These are phyloP conservation scores for Arthrobotrys megalospora DNA, from an alignment of 2,329 filamentous ascomycete genomes.

Conservation along the genomic window DNA sequence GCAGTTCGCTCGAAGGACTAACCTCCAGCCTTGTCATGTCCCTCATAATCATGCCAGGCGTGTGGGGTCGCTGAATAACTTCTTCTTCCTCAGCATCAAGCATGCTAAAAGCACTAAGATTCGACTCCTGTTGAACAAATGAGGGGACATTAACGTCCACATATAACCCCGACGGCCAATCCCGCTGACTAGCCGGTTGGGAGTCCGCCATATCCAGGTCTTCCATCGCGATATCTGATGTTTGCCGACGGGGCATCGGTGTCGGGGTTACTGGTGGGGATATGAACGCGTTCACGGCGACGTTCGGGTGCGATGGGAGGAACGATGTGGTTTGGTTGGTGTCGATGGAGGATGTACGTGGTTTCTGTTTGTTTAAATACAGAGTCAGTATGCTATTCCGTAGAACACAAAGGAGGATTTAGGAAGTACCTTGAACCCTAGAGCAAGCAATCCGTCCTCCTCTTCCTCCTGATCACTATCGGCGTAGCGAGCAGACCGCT, in stretches of 20 bases:
- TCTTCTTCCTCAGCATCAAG: slow-evolving; percentile 28
- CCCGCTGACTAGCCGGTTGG: slow-evolving; percentile 36
- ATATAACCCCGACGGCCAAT: slow-evolving; percentile 27
- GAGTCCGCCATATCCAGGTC: slow-evolving; percentile 52
- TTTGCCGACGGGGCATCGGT: slow-evolving; percentile 34
- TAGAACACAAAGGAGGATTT: neutral
- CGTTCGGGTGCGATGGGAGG: slow-evolving; percentile 22
- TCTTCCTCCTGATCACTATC: slow-evolving; percentile 58
- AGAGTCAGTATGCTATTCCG: slow-evolving; percentile 1
- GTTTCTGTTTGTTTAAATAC: slow-evolving; percentile 26
- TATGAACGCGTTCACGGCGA: slow-evolving; percentile 59
- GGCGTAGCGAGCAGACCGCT: slow-evolving; percentile 51
- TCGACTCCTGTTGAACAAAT: slow-evolving; percentile 51
- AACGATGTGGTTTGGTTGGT: slow-evolving; percentile 20
- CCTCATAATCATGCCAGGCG: slow-evolving; percentile 57
- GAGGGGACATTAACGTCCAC: slow-evolving; percentile 23
- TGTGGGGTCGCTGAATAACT: slow-evolving; percentile 36
- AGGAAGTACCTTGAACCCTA: slow-evolving; percentile 40
- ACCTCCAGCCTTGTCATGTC: slow-evolving; percentile 57
- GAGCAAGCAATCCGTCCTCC: slow-evolving; percentile 23
- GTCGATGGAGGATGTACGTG: slow-evolving; percentile 28
- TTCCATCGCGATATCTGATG: slow-evolving; percentile 53
- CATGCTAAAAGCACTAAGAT: slow-evolving; percentile 43
- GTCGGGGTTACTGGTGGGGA: slow-evolving; percentile 51
- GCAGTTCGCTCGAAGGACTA: slow-evolving; percentile 46